Evolutionary conservation across 805 yeast genomes (phyloP), one percentile per base, ranked within the genome.

Genomic region (Teunomyces cretensis): DNA sequence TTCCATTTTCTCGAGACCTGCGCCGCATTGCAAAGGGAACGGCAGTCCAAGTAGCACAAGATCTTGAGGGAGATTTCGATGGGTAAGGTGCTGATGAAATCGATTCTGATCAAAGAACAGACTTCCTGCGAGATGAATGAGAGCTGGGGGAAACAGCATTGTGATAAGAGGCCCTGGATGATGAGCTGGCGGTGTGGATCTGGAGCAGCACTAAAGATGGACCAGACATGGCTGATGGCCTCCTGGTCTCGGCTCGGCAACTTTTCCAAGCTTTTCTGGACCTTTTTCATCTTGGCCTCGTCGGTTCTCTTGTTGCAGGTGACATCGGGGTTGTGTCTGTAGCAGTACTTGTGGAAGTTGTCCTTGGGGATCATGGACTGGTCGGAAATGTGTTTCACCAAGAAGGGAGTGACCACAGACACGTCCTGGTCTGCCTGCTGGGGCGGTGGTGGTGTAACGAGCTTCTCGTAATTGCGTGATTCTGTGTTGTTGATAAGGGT

Each of bases 61-160:
- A 94, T 84, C 63, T 89, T 90, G 52, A 90, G 76, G 1, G 96
- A 78, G 38, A 94, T 69, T 61, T 94, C 99, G 47, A 81, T 76
- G 1, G 99, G 99, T 39, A 94, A 74, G 6, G 90, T 83, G 33
- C 86, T 74, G 28, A 94, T 81, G 59, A 90, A 92, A 67, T 94
- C 99, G 49, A 94, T 88, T 53, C 91, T 83, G 48, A 94, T 86
- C 57, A 94, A 71, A 33, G 81, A 77, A 28, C 84, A 78, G 15
- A 94, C 86, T 58, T 89, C 92, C 52, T 86, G 83, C 1, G 95
- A 80, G 3, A 92, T 80, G 48, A 83, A 81, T n/a, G 96, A 88
- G 15, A 94, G 73, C 60, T 91, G 97, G 1, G 98, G 97, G 68
- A 89, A 91, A 57, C 99, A 94, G 64, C 98, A 89, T 62, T 89